These are phyloP conservation scores for Penicillium egyptiacum DNA, from an alignment of 495 filamentous ascomycete genomes.

Conservation along the genomic window DNA sequence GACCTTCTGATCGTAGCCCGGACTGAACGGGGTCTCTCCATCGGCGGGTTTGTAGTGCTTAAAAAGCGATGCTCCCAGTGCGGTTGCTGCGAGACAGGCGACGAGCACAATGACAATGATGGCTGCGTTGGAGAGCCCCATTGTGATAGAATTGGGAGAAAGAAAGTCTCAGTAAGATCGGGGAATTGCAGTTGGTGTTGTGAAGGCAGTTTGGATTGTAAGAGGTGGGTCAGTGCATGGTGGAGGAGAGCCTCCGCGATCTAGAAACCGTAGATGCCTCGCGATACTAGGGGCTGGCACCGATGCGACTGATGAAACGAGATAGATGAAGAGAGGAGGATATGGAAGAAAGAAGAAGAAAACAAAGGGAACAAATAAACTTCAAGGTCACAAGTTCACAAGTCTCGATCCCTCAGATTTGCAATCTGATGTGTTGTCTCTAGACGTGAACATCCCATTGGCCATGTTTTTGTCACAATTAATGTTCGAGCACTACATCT, in stretches of 20 bases:
- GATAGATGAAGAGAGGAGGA: background rate
- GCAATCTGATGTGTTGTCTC: constrained; percentile 1
- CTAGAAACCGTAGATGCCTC: background rate
- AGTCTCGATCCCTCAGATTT: constrained; percentile 2
- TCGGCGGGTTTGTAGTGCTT: constrained; percentile 33
- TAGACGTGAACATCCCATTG: background rate
- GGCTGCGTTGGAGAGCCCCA: constrained; percentile 34
- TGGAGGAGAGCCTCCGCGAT: constrained; percentile 4
- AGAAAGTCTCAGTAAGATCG: background rate
- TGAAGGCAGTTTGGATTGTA: background rate
- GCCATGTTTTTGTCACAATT: background rate
- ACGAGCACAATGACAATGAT: constrained; percentile 48
- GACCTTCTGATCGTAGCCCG: constrained; percentile 33
- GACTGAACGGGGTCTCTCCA: constrained; percentile 14
- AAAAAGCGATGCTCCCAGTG: constrained; percentile 37
- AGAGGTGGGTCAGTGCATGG: constrained; percentile 8
- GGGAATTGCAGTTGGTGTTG: background rate
- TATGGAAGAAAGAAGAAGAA: background rate
- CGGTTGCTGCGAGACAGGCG: constrained; percentile 36
- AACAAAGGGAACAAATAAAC: background rate
- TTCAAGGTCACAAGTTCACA: background rate
- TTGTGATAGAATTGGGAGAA: constrained; percentile 9
- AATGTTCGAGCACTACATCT: background rate
- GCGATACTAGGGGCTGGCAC: background rate
- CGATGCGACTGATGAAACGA: background rate